Evolutionary conservation across 768 basidiomycete genomes (phyloP), one percentile per base, ranked within the genome.

Genomic region (Udeniomyces megalosporus): DNA sequence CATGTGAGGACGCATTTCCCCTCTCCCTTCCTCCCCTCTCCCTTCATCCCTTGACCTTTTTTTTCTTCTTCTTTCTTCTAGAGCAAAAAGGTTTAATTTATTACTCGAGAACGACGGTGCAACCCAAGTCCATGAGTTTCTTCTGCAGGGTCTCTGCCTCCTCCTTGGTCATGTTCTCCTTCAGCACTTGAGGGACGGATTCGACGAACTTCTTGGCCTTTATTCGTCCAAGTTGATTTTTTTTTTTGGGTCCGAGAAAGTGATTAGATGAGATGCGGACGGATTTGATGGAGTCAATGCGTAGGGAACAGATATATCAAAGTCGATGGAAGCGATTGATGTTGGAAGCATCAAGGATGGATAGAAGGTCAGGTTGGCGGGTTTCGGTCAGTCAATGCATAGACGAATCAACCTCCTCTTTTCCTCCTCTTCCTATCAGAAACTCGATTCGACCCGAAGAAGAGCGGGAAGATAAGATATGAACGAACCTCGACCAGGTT

Each of bases 201-300:
- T 99, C 95, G 49, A 97, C 95, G 70, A 97, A 93, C 76, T 95
- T 99, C 81, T 99, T 99, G 28, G 95, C 95, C 95, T 99, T 70
- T 47, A 31, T 4, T 22, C 20, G 6, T 12, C 17, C n/a, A 4
- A 34, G 34, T 50, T 26, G 50, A 52, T n/a, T n/a, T n/a, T n/a
- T n/a, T n/a, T n/a, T n/a, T 24, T 8, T 2, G 22, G 24, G 26
- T 11, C 1, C 15, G 20, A 15, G 29, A 8, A 38, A n/a, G 34
- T 14, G 32, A 14, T 10, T 47, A 38, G 17, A 22, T 2, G 28
- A 1, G 31, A 4, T 4, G 10, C 2, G 28, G 14, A 8, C 26
- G 45, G 45, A 34, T 11, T 35, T 12, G 35, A 61, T 17, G 46
- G 42, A 4, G n/a, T 52, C 50, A 26, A 28, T 24, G n/a, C n/a